Evolutionary conservation across 768 basidiomycete species (phyloP).

Genomic region (Leccinum variicolor): DNA sequence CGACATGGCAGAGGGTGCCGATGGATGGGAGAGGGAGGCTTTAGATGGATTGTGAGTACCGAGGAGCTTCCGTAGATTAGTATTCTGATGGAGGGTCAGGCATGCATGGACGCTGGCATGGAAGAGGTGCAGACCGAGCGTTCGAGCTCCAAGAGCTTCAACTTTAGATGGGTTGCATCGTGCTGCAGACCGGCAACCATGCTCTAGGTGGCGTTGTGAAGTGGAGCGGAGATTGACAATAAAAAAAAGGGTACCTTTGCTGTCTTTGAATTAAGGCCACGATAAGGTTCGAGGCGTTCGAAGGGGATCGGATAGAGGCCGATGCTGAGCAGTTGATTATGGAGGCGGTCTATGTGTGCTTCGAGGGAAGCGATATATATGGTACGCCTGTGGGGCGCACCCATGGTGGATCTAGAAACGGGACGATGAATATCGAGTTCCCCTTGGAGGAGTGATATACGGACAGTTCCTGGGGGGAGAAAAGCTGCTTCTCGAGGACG

Average conservation of each 20-base stretch:
- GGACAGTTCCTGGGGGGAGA: conserved; percentile 64
- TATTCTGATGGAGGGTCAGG: conserved; percentile 19
- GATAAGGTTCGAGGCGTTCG: conserved; percentile 57
- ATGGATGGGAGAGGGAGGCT: conserved; percentile 18
- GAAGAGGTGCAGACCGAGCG: conserved; percentile 46
- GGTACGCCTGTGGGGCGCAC: conserved; percentile 63
- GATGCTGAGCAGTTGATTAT: conserved; percentile 51
- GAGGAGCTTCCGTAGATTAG: conserved; percentile 31
- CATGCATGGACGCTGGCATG: not conserved
- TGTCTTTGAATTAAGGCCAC: conserved; percentile 71
- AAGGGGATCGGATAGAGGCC: conserved; percentile 56
- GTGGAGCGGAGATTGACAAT: not conserved
- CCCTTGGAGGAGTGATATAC: conserved; percentile 14
- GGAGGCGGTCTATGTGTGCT: conserved; percentile 66
- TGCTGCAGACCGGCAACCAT: conserved; percentile 72
- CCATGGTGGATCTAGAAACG: conserved; percentile 52
- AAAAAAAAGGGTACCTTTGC: conserved; percentile 51
- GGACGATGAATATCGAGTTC: not conserved
- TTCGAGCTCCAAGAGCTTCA: conserved; percentile 67
- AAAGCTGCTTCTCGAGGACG: conserved; percentile 68
- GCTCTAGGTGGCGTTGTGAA: conserved; percentile 41
- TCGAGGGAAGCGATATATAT: conserved; percentile 74
- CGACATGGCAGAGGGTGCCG: conserved; percentile 24
- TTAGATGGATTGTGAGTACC: conserved; percentile 22
- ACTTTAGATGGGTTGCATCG: conserved; percentile 54